phyloP scores from a whole-genome alignment of 352 stramenopile genomes.

The Phytopythium aichiense region DNA sequence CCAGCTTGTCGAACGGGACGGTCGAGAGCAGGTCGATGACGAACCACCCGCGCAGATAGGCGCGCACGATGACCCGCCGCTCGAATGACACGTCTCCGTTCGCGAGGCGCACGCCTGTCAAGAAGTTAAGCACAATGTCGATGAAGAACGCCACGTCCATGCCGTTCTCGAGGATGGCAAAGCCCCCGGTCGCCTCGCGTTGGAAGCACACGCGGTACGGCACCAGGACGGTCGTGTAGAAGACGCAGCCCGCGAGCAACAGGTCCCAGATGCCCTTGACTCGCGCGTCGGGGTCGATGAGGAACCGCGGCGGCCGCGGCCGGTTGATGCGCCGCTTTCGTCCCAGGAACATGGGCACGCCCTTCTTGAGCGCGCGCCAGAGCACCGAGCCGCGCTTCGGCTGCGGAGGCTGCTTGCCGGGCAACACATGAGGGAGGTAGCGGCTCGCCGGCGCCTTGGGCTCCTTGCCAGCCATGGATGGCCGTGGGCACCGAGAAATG shows the following conservation, averaged over 20 bases:
- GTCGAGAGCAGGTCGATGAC: conserved; percentile 83
- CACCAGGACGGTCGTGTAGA: conserved; percentile 75
- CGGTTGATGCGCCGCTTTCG: conserved; percentile 25
- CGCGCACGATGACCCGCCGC: conserved; percentile 31
- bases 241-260: conserved; percentile 52
- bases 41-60: conserved; percentile 82
- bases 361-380: conserved; percentile 49
- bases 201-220: conserved; percentile 79
- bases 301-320: conserved; percentile 33
- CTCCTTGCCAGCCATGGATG: background rate
- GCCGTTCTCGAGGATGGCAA: conserved; percentile 42
- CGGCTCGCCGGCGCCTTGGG: background rate
- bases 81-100: conserved; percentile 64
- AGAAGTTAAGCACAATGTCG: conserved; percentile 80
- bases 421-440: background rate
- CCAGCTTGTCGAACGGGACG: conserved; percentile 64
- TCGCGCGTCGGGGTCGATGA: conserved; percentile 59
- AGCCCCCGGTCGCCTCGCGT: conserved; percentile 43
- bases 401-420: background rate
- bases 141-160: conserved; percentile 69
- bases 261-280: conserved; percentile 67
- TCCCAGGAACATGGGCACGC: conserved; percentile 44
- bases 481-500: background rate
- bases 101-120: conserved; percentile 63
- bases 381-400: conserved; percentile 38